Base-by-base conservation (phyloP, 192 early-diverging fungal species). In the Coemansia sp. region DNA sequence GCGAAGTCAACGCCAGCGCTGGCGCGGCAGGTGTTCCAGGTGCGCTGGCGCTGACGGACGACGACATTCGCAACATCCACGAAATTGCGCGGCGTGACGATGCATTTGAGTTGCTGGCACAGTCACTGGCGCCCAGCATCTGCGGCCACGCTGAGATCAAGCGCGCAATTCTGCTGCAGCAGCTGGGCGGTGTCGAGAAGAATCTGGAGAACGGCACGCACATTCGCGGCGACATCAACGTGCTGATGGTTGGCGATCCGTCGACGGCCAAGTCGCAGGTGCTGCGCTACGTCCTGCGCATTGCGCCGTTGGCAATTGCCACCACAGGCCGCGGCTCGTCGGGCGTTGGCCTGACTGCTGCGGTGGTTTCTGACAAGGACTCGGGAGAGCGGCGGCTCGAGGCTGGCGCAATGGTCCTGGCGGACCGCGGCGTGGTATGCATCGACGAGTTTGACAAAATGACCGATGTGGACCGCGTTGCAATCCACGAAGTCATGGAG, bases 391-490 rank as follows among this genome's bases (percentile, higher is more conserved):
- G 91, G 25, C 84, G 85, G 30, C 68, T 99, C 50, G 97, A 99
- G 62, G 97, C 94, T 2, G 97, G 97, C 51, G 97, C 97, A 9
- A 95, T 99, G 97, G 95, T 99, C 12, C 75, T 99, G 35, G 96
- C 92, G 5, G 97, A 99, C 65, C 82, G 93, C 21, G 97, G 97
- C 39, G 85, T 99, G 29, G 91, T 95, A 10, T 99, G 97, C 70
- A 97, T 99, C 52, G 97, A 99, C 81, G 97, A 99, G 75, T 99
- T 99, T 71, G 97, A 99, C 81, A 99, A 99, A 64, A 99, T 99
- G 97, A 89, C 81, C 28, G 95, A 97, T 55, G 82, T 89, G 15
- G 97, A 99, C 63, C 86, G 95, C 52, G 94, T 96, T 2, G 95
- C 97, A 0, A 99, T 99, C 77, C 97, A 99, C 80, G 97, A 99